Evolutionary conservation across 805 yeast genomes (phyloP), one percentile per base, ranked within the genome.

Genomic region (Zygoascus ofunaensis): DNA sequence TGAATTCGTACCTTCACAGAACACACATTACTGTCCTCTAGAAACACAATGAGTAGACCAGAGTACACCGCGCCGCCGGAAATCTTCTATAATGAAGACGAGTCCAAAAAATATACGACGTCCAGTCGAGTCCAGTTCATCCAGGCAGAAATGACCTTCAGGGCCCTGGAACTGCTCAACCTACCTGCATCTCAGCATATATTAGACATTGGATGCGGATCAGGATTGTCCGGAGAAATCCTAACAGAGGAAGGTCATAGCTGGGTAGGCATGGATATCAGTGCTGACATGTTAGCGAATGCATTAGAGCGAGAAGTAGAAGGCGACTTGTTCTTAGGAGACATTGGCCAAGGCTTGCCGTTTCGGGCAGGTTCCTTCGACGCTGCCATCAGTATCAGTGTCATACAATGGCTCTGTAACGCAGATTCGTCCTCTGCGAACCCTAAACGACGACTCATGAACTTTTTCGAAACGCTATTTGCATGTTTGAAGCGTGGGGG

Each of bases 61-160:
- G 97, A 89, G 66, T 86, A 86, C 56, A 70, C 87, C 50, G 97
- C 97, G 12, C 97, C 97, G 23, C 96, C 97, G 34, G 97, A 89
- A 67, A 74, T 89, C 48, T 92, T 90, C 61, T 92, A 92, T 63
- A 83, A 87, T 70, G 97, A 89, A 44, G 65, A 77, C 1, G 98
- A 92, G 63, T 84, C 97, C 0, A 71, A 72, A 51, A 92, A 92
- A 59, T 92, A 92, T 63, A 92, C 97, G 0, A 72, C 82, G 2
- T 85, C 95, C 4, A 83, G 96, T 3, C 92, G 98, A 72, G 96
- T 92, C 41, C 98, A 92, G 68, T 96, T 89, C 60, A 92, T 92
- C 57, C 98, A 92, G 65, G 97, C 97, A 2, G 84, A 86, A 61
- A 92, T 92, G 98, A 87, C 98, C 0, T 71, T 90, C 37, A 73